Percentiles rank a stretch among this genome's conserved stretches.
These are phyloP conservation scores for Rhazya stricta DNA, from an alignment of 257 asterid species.

Conservation along the genomic window DNA sequence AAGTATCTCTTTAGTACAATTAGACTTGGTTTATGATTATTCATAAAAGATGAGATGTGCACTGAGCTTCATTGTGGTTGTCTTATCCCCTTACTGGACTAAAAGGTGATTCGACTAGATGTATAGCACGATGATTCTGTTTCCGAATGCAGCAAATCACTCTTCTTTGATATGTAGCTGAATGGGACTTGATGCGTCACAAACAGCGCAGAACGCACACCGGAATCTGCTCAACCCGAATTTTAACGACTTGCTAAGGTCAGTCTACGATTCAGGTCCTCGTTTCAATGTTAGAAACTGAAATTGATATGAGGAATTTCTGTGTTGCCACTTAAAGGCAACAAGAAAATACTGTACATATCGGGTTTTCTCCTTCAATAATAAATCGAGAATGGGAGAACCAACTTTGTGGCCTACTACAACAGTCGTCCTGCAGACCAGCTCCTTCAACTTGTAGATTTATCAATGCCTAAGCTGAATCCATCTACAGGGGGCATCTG, in stretches of 20 bases:
- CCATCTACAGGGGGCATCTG: not conserved
- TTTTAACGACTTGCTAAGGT: no score
- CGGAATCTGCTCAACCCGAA: no score
- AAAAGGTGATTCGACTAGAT: not conserved
- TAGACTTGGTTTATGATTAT: not conserved
- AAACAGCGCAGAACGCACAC: not conserved
- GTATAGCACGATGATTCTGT: not conserved
- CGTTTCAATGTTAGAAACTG: no score
- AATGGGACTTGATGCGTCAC: not conserved
- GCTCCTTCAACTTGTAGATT: slow-evolving; percentile 1
- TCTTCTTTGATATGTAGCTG: slow-evolving; percentile 1
- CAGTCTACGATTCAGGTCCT: no score
- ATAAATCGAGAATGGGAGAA: no score
- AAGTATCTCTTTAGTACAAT: not conserved
- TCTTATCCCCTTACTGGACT: not conserved
- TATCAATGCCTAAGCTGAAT: not conserved
- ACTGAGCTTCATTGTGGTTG: not conserved
- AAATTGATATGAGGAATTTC: no score
- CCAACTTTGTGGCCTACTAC: slow-evolving; percentile 9
- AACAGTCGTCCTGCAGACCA: not conserved
- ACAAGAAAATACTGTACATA: no score
- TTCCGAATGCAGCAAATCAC: not conserved
- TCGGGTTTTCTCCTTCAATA: not conserved
- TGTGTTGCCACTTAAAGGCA: no score
- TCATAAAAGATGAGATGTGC: not conserved